A percentile compares a stretch with the other conserved stretches of the same genome.
Conservation (phyloP, 176 grass and related monocot genomes). For the Bothriochloa decipiens region DNA sequence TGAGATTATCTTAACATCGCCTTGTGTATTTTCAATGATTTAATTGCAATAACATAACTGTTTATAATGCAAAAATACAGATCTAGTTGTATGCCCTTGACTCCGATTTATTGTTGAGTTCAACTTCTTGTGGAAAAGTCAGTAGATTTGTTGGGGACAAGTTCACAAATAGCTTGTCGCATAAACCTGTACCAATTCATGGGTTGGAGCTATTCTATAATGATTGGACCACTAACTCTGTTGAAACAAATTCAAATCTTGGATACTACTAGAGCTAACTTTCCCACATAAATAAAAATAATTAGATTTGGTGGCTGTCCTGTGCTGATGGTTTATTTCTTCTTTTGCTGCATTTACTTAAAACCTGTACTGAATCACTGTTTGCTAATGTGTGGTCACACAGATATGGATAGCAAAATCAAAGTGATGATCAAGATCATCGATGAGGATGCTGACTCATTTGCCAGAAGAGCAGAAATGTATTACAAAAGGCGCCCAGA, state of each 20-base stretch:
- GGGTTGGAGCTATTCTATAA: constrained; percentile 1
- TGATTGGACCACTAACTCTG: constrained; percentile 12
- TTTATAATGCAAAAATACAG: constrained; percentile 26
- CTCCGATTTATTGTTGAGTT: background rate
- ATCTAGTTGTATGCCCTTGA: background rate
- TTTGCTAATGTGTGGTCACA: constrained; percentile 31
- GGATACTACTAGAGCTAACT: background rate
- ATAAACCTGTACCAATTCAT: background rate
- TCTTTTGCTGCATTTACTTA: constrained; percentile 15
- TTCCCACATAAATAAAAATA: background rate
- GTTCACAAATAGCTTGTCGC: constrained; percentile 4
- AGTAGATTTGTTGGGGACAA: constrained; percentile 37
- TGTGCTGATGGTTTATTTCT: constrained; percentile 16
- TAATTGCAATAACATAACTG: background rate
- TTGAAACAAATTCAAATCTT: constrained; percentile 5
- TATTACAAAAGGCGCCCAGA: constrained; percentile 91
- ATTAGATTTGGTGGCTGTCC: background rate
- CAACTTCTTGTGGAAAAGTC: constrained; percentile 19
- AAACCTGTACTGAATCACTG: constrained; percentile 19
- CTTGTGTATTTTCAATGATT: background rate
- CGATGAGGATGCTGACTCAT: constrained; percentile 97
- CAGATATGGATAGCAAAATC: constrained; percentile 92
- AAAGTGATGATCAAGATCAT: constrained; percentile 98
- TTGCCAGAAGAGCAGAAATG: constrained; percentile 96
- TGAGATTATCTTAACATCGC: constrained; percentile 25